phyloP scores from a whole-genome alignment of 2,329 filamentous ascomycete genomes.

The Sclerotinia glacialis region DNA sequence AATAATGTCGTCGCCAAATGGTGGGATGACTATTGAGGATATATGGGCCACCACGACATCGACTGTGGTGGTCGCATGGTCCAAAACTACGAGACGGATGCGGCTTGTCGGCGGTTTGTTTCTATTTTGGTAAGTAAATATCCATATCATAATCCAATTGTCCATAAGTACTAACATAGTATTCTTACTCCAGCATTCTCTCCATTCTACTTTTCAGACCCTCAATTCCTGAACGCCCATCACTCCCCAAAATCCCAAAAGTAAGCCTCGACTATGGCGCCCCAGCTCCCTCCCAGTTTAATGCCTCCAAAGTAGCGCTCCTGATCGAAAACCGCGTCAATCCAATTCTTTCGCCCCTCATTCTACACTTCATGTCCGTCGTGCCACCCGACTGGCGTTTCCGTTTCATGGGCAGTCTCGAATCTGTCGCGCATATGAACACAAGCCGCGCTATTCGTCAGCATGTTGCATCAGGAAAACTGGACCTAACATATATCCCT shows the following conservation, averaged over 20 bases:
- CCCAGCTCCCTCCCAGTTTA: conserved; percentile 15
- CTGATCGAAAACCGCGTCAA: conserved; percentile 51
- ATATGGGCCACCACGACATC: conserved; percentile 33
- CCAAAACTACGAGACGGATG: conserved; percentile 36
- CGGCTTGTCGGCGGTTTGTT: conserved; percentile 32
- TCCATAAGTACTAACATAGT: conserved; percentile 17
- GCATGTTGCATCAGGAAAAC: conserved; percentile 41
- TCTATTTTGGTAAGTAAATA: conserved; percentile 32
- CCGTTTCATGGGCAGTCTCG: conserved; percentile 50
- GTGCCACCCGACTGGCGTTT: conserved; percentile 55
- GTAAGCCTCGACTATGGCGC: conserved; percentile 23
- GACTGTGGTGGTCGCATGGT: conserved; percentile 31
- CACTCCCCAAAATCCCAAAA: conserved; percentile 26
- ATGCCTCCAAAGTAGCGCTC: conserved; percentile 44
- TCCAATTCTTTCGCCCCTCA: conserved; percentile 48
- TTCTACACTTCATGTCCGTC: conserved; percentile 54
- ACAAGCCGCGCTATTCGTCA: conserved; percentile 46
- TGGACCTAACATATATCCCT: conserved; percentile 52
- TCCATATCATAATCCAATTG: not conserved
- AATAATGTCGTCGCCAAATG: conserved; percentile 28
- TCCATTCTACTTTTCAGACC: conserved; percentile 30
- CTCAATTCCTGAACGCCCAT: conserved; percentile 28
- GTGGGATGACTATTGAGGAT: conserved; percentile 37
- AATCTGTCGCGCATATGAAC: conserved; percentile 48
- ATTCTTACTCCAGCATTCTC: conserved; percentile 27